Conservation (phyloP, 345 rosid genomes). For the Firmiana major region DNA sequence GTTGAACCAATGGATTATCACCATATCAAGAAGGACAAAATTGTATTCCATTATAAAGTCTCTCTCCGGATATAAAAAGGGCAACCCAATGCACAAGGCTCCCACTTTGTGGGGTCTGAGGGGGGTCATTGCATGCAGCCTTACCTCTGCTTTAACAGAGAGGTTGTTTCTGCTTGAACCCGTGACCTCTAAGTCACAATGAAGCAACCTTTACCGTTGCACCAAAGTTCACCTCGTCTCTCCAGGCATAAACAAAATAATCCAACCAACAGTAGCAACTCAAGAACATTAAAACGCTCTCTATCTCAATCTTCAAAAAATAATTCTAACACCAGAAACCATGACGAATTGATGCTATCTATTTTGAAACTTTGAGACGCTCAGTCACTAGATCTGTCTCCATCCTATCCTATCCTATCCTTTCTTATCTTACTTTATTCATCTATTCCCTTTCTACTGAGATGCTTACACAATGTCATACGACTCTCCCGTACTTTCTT, state of each 20-base stretch:
- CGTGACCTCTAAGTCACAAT: too few species aligned
- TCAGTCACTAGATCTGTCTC: constrained; percentile 1
- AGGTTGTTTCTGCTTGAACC: too few species aligned
- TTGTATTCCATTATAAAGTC: background rate
- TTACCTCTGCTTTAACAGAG: too few species aligned
- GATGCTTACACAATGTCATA: constrained; percentile 1
- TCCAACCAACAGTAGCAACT: background rate
- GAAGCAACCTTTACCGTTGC: too few species aligned
- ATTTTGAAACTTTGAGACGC: background rate
- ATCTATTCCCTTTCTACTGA: background rate
- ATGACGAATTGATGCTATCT: background rate
- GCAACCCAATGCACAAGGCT: too few species aligned
- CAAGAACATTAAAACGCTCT: background rate
- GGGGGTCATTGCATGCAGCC: too few species aligned
- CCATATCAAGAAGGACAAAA: background rate
- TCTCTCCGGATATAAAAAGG: background rate
- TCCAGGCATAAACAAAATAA: background rate
- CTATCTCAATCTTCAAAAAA: background rate
- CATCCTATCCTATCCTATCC: background rate
- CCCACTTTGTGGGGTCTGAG: too few species aligned
- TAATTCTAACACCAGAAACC: background rate
- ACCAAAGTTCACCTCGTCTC: too few species aligned
- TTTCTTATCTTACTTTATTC: background rate
- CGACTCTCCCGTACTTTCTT: background rate
- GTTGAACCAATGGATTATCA: background rate